Percentiles rank a stretch among this genome's conserved stretches.
phyloP scores from a whole-genome alignment of 495 filamentous ascomycete genomes.

The Neurospora sublineolata region DNA sequence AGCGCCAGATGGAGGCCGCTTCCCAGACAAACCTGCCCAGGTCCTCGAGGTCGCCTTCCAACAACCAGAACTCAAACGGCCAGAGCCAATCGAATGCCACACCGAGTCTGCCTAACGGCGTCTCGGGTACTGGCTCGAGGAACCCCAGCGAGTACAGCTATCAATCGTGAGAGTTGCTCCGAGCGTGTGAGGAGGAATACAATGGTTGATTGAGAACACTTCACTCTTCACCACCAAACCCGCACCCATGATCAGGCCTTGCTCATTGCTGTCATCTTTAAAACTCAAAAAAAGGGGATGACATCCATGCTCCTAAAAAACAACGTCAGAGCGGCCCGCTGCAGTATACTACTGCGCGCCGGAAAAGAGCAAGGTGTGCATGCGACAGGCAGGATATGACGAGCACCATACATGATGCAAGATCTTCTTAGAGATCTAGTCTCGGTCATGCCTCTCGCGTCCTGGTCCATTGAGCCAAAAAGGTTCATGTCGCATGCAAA shows the following conservation, averaged over 20 bases:
- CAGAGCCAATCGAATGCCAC: constrained; percentile 11
- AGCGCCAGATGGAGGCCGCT: constrained; percentile 39
- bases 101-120: constrained; percentile 23
- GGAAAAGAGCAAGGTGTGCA: background rate
- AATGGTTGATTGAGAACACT: background rate
- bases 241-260: background rate
- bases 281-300: too few relatives aligned
- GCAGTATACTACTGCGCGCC: background rate
- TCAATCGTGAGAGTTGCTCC: constrained; percentile 4
- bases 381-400: background rate
- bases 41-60: background rate
- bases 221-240: background rate
- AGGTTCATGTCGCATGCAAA: background rate
- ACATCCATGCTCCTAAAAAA: background rate
- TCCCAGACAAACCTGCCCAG: constrained; percentile 13
- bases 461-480: background rate
- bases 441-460: background rate
- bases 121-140: constrained; percentile 6
- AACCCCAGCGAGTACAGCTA: constrained; percentile 11
- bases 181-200: background rate
- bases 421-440: background rate
- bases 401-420: background rate
- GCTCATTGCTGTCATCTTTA: background rate
- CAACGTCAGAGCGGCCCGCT: background rate
- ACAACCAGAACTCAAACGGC: constrained; percentile 7